Evolutionary conservation across 306 rosid species (phyloP), one percentile per base, ranked within the genome.

Genomic region (Myrica gale): DNA sequence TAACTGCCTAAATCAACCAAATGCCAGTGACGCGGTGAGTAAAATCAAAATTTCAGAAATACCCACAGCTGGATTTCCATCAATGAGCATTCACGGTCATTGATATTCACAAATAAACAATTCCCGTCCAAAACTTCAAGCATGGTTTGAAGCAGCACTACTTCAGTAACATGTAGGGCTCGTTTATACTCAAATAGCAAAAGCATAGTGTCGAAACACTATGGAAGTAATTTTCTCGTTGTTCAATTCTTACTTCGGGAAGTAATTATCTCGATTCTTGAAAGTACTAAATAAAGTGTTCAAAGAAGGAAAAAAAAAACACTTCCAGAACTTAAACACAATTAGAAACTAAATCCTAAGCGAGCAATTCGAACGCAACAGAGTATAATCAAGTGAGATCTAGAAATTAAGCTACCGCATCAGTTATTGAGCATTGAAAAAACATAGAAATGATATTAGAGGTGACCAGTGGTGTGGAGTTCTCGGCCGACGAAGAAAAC

Each of bases 401-500:
- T 41, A 41, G 48, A 41, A 41, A 65, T 65, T 65, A 65, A 65
- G 21, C 5, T 65, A 15, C 47, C 12, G 37, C 69, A 17, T 20
- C 4, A 19, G 61, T 8, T 7, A 20, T 55, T n/a, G 61, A 55
- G 23, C 7, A 20, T 10, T 10, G 42, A 63, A 74, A 57, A 32
- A 80, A 55, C 16, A 48, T 7, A 63, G n/a, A 26, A 61, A 51
- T 3, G 76, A 57, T 39, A 16, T 39, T 15, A 75, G 66, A 62
- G 85, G 83, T 62, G 16, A 95, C 97, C 87, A 5, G 86, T 73
- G 74, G 61, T 66, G 73, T 76, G 87, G 80, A 90, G 73, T 8
- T 88, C 91, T n/a, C 86, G 84, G 56, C 88, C 76, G 74, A 92
- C 21, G 83, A 95, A 90, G 93, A 95, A 90, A 72, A 88, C 32